Percentiles rank a stretch among this genome's conserved stretches.
These are phyloP conservation scores for Panaeolus papilionaceus DNA, from an alignment of 768 basidiomycete genomes.

Conservation along the genomic window DNA sequence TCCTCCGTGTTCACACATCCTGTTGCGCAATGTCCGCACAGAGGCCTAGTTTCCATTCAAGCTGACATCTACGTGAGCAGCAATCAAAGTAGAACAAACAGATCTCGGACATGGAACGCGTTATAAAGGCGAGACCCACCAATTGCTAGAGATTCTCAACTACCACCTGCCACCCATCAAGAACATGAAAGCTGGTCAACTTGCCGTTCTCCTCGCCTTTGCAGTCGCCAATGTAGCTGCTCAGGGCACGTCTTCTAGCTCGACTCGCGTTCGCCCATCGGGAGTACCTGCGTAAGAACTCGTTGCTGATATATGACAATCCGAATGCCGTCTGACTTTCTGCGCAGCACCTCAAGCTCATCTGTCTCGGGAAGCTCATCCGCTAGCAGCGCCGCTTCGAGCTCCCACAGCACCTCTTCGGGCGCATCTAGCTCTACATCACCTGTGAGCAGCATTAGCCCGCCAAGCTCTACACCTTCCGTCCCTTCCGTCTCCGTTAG, in stretches of 20 bases:
- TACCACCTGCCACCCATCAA: not conserved
- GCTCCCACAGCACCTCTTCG: not conserved
- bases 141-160: not conserved
- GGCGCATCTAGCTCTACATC: not conserved
- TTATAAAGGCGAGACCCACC: not conserved
- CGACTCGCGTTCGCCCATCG: not conserved
- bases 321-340: not conserved
- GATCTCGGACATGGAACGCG: not conserved
- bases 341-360: not conserved
- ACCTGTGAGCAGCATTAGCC: not conserved
- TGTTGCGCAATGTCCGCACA: slow-evolving; percentile 2
- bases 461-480: not conserved
- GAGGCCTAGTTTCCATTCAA: slow-evolving; percentile 2
- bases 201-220: slow-evolving; percentile 1
- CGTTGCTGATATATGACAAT: not conserved
- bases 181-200: slow-evolving; percentile 6
- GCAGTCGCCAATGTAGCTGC: slow-evolving; percentile 5
- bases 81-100: not conserved
- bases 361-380: not conserved
- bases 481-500: not conserved
- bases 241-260: not conserved
- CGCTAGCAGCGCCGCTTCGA: not conserved
- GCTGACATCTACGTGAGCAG: not conserved
- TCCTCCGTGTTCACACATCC: slow-evolving; percentile 7
- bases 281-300: not conserved